These are phyloP conservation scores for Penicillium herquei DNA, from an alignment of 495 filamentous ascomycete species.

Conservation along the genomic window DNA sequence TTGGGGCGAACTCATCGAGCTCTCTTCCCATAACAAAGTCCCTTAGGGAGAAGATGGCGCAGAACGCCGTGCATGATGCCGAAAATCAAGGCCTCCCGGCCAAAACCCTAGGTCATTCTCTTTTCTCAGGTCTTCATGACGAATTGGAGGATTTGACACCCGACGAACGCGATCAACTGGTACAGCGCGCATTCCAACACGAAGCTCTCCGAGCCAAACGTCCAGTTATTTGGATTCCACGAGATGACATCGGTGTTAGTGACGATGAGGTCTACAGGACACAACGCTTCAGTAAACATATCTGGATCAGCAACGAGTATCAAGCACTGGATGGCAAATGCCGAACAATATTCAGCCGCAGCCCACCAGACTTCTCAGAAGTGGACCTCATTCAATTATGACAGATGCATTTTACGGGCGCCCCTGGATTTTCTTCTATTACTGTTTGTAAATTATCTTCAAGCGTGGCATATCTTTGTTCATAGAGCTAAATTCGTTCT, in stretches of 20 bases:
- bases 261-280: slow-evolving; percentile 88
- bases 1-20: slow-evolving; percentile 29
- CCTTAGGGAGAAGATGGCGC: slow-evolving; percentile 37
- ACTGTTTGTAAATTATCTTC: slow-evolving; percentile 20
- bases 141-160: slow-evolving; percentile 93
- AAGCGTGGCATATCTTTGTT: slow-evolving; percentile 23
- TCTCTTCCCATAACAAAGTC: slow-evolving; percentile 32
- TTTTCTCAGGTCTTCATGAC: slow-evolving; percentile 85
- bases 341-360: slow-evolving; percentile 80
- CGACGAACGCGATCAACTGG: slow-evolving; percentile 82
- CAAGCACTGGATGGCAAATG: slow-evolving; percentile 81
- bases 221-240: slow-evolving; percentile 91
- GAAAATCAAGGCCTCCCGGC: slow-evolving; percentile 62
- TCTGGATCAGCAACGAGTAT: slow-evolving; percentile 94
- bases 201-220: slow-evolving; percentile 79
- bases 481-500: slow-evolving; percentile 13
- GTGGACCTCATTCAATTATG: slow-evolving; percentile 83
- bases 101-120: slow-evolving; percentile 63
- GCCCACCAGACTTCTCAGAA: slow-evolving; percentile 90
- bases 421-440: slow-evolving; percentile 7
- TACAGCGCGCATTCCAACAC: slow-evolving; percentile 88
- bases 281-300: slow-evolving; percentile 69
- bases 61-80: slow-evolving; percentile 54
- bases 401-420: slow-evolving; percentile 18
- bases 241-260: slow-evolving; percentile 85